Evolutionary conservation across 78 protist genomes (phyloP).

Genomic region (Isochrysis galbana): DNA sequence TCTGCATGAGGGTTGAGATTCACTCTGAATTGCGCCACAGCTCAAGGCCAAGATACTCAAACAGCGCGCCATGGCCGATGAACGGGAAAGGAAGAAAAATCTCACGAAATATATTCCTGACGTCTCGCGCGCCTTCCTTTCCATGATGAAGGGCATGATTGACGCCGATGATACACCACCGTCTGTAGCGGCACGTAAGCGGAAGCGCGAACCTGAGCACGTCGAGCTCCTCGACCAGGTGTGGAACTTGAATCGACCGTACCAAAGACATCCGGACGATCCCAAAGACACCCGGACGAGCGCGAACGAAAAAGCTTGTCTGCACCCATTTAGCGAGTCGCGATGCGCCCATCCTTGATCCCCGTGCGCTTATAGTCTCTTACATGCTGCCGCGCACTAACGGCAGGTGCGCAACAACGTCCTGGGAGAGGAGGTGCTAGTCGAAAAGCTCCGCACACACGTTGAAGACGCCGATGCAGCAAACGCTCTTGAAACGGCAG

Average conservation of each 20-base stretch:
- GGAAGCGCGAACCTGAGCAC: background rate
- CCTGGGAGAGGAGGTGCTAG: background rate
- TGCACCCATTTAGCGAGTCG: background rate
- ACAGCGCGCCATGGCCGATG: background rate
- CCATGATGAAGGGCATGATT: background rate
- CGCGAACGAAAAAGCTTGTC: no score
- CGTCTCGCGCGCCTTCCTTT: slow-evolving; percentile 28
- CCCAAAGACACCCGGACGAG: no score
- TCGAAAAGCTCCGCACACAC: background rate
- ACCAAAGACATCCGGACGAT: no score
- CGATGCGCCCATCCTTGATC: background rate
- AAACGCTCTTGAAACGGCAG: background rate
- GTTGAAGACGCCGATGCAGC: background rate
- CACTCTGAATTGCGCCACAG: no score
- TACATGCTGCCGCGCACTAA: background rate
- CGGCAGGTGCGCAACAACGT: background rate
- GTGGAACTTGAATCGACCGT: no score
- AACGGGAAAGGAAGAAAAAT: slow-evolving; percentile 23
- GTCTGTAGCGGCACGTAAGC: background rate
- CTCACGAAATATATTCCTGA: slow-evolving; percentile 48
- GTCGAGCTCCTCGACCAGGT: background rate
- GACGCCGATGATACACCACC: background rate
- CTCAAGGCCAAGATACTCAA: slow-evolving; percentile 15
- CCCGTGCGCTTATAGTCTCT: background rate
- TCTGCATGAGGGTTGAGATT: no score